phyloP scores from a whole-genome alignment of 129 eudicot species.

The Flaveria robusta region DNA sequence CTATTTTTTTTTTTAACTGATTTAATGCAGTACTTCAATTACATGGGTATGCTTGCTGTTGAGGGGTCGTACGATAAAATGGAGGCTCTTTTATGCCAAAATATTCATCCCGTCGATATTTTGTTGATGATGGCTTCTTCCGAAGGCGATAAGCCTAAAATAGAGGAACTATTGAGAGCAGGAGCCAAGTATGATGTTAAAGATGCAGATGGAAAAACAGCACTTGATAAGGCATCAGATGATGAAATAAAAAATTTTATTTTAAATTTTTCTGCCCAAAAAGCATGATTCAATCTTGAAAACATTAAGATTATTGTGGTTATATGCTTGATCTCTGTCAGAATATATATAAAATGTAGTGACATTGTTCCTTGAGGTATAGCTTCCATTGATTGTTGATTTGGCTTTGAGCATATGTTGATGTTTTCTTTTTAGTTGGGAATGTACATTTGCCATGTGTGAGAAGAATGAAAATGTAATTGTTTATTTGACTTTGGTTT shows the following conservation, averaged over 20 bases:
- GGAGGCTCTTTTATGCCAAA: slow-evolving; percentile 85
- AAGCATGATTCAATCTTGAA: slow-evolving; percentile 53
- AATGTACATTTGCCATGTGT: not conserved
- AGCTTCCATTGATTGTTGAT: not conserved
- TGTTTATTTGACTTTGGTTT: not conserved
- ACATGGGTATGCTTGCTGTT: slow-evolving; percentile 99
- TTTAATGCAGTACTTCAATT: slow-evolving; percentile 74
- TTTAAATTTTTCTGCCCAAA: slow-evolving; percentile 52
- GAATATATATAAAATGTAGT: slow-evolving; percentile 26
- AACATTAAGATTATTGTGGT: slow-evolving; percentile 5
- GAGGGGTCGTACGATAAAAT: slow-evolving; percentile 93
- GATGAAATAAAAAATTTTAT: slow-evolving; percentile 85
- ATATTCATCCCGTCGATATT: slow-evolving; percentile 89
- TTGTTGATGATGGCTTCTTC: slow-evolving; percentile 88
- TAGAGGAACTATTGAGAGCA: slow-evolving; percentile 84
- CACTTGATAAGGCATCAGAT: slow-evolving; percentile 62
- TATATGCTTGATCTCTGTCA: not conserved
- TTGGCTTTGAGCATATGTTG: not conserved
- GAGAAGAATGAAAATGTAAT: slow-evolving; percentile 18
- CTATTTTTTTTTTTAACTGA: not conserved
- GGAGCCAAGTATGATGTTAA: slow-evolving; percentile 81
- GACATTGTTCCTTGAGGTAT: slow-evolving; percentile 12
- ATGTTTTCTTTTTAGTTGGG: not conserved
- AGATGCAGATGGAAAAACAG: slow-evolving; percentile 74
- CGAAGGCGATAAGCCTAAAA: slow-evolving; percentile 88